These are phyloP conservation scores for Jacaranda mimosifolia DNA, from an alignment of 257 asterid genomes.

Conservation along the genomic window DNA sequence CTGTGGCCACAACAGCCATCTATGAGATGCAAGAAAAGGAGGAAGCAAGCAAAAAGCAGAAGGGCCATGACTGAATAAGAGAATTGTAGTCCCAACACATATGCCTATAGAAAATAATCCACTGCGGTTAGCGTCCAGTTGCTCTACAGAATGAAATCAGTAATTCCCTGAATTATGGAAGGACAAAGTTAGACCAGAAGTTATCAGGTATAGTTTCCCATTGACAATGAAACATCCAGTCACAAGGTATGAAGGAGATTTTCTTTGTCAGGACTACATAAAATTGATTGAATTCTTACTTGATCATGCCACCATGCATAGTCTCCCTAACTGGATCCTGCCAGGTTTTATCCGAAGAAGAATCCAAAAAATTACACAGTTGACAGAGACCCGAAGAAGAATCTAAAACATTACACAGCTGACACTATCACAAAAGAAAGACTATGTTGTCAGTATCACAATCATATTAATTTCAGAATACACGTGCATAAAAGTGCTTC, in stretches of 20 bases:
- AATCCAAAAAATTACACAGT: conserved; percentile 80
- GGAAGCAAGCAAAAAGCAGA: neutral
- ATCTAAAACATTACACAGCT: neutral
- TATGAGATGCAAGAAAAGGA: no score
- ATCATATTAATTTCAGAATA: neutral
- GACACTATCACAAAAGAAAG: neutral
- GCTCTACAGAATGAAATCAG: conserved; percentile 91
- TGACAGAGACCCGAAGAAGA: conserved; percentile 4
- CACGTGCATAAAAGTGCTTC: neutral
- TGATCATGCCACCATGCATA: conserved; percentile 94
- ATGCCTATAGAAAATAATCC: conserved; percentile 93
- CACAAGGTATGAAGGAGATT: neutral
- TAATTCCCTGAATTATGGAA: conserved; percentile 64
- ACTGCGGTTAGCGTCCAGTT: conserved; percentile 86
- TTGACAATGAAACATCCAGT: neutral
- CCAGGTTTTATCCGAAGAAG: conserved; percentile 50
- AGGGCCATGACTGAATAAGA: neutral
- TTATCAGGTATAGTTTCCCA: neutral
- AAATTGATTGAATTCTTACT: conserved; percentile 48
- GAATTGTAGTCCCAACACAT: neutral
- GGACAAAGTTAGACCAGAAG: neutral
- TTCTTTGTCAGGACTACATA: neutral
- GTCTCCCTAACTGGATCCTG: conserved; percentile 85
- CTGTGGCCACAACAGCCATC: no score
- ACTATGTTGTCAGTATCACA: neutral